These are phyloP conservation scores for Neurospora sp. DNA, from an alignment of 495 filamentous ascomycete species.

Conservation along the genomic window DNA sequence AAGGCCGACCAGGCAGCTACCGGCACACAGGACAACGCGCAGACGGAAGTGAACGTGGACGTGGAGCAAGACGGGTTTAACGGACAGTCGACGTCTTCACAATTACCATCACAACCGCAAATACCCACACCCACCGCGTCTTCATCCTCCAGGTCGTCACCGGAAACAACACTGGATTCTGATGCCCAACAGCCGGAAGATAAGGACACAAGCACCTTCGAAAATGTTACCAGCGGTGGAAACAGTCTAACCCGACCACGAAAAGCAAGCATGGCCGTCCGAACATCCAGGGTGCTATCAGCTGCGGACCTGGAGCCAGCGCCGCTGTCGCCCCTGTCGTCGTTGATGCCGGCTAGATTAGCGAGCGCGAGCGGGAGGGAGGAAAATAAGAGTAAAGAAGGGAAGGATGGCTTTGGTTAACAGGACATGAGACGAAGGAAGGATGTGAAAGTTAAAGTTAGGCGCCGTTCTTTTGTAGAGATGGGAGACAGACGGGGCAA, in stretches of 20 bases:
- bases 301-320: conserved; percentile 5
- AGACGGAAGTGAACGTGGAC: not conserved
- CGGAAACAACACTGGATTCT: not conserved
- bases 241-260: not conserved
- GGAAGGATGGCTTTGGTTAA: not conserved
- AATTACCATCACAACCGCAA: not conserved
- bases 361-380: not conserved
- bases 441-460: not conserved
- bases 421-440: not conserved
- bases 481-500: not conserved
- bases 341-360: conserved; percentile 8
- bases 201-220: conserved; percentile 16
- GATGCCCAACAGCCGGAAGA: conserved; percentile 14
- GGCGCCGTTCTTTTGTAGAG: not conserved
- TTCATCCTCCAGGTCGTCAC: not conserved
- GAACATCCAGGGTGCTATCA: not conserved
- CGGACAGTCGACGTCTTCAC: not conserved
- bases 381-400: not conserved
- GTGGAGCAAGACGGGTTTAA: not conserved
- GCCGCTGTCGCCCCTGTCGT: conserved; percentile 33
- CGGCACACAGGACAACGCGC: not conserved
- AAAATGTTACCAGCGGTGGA: conserved; percentile 17
- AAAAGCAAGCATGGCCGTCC: not conserved
- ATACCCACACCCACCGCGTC: not conserved
- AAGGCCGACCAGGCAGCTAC: not conserved